Conservation (phyloP, 2,329 filamentous ascomycete genomes). For the Lachnellula arida region DNA sequence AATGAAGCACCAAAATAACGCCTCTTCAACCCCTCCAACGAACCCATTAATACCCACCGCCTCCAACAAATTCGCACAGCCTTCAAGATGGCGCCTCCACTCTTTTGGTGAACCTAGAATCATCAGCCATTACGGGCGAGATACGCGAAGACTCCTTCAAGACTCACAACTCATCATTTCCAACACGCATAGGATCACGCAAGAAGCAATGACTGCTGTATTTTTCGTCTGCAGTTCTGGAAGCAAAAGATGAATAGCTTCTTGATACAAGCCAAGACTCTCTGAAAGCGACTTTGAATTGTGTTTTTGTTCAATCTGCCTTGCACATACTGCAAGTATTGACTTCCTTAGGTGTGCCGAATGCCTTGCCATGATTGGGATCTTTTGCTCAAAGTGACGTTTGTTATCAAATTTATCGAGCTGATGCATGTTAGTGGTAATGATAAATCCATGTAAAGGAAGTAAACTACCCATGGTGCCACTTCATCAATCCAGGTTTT, state of each 20-base stretch:
- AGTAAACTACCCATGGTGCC: constrained; percentile 29
- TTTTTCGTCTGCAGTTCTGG: constrained; percentile 41
- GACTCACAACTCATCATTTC: constrained; percentile 39
- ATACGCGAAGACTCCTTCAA: no score
- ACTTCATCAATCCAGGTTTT: constrained; percentile 50
- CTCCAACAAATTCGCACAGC: constrained; percentile 49
- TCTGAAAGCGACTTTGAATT: constrained; percentile 40
- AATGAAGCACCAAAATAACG: constrained; percentile 55
- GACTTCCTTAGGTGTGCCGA: constrained; percentile 44
- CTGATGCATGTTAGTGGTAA: constrained; percentile 47
- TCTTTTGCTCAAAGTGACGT: constrained; percentile 46
- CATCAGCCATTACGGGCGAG: no score
- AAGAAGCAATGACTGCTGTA: constrained; percentile 42
- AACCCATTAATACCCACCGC: constrained; percentile 48
- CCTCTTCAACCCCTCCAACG: constrained; percentile 42
- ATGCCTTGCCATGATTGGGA: constrained; percentile 44
- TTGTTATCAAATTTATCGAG: constrained; percentile 53
- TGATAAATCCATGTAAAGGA: constrained; percentile 34
- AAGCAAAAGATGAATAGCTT: constrained; percentile 42
- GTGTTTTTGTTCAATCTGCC: constrained; percentile 44
- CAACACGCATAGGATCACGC: constrained; percentile 43
- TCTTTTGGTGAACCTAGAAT: constrained; percentile 41
- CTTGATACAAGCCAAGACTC: constrained; percentile 49
- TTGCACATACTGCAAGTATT: constrained; percentile 49
- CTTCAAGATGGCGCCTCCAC: constrained; percentile 52